Base-by-base conservation (phyloP, 202 grass and related monocot genomes). In the Setaria italica region DNA sequence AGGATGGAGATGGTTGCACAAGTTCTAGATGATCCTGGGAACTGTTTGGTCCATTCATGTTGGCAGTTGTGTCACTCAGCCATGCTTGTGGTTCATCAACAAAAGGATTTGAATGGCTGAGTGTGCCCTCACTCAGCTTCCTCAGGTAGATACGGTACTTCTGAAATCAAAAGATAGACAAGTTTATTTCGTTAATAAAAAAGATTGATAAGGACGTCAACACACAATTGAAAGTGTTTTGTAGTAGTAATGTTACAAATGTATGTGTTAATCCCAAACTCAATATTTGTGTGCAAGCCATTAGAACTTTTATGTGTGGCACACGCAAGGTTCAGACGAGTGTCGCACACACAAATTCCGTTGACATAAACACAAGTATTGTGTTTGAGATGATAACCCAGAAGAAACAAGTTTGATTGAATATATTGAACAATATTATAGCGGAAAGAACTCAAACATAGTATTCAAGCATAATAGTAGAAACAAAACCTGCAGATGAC, bases 91-190 rank as follows among this genome's bases (percentile, higher is more conserved):
- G 74, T 75, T 67, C 29, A 34, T 83, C 64, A 41, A 62, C 29
- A 47, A 80, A 62, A 35, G 74, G 72, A 59, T 72, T 37, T 34
- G 48, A 2, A 8, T 39, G 33, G 17, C 11, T 88, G 62, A 56
- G 55, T 25, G 83, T 75, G 41, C 73, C 60, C 45, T 15, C 5
- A 57, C 54, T 82, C 21, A 84, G 1, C 47, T 87, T 90, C 70
- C 90, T 98, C 33, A 92, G 35, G 70, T 88, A 84, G 16, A 89
- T 25, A 4, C 87, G 72, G 37, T 97, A 93, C 63, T 95, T 97
- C 90, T 97, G 89, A 81, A 91, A 86, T 64, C 80, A 87, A 15
- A 88, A 48, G 60, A 81, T 51, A 20, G 12, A 55, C 0, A 57
- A 45, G 13, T 43, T 54, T 45, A 25, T 80, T 53, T 30, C 7